phyloP scores from a whole-genome alignment of 768 basidiomycete species.

The Suillus spraguei region DNA sequence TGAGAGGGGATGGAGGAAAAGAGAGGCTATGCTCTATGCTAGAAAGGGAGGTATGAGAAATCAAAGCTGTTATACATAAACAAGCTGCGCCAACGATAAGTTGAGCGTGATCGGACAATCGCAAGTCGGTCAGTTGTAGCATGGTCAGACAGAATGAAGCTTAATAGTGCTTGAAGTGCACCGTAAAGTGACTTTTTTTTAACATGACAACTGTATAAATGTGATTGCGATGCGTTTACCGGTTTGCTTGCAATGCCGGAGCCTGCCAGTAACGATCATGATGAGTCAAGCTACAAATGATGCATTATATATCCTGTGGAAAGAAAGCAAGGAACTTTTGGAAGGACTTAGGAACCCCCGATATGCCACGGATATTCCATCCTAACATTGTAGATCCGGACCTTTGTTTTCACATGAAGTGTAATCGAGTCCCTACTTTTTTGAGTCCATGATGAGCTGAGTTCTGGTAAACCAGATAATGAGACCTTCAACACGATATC shows the following conservation, averaged over 20 bases:
- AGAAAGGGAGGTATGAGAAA: background rate
- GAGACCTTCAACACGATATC: background rate
- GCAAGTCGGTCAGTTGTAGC: background rate
- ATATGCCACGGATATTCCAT: background rate
- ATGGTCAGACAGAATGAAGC: background rate
- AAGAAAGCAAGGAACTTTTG: background rate
- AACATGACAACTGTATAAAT: background rate
- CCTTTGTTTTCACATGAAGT: no score
- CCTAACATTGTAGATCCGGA: background rate
- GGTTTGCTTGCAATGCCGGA: background rate
- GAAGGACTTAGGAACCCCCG: background rate
- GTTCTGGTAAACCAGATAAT: background rate
- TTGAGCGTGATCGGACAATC: background rate
- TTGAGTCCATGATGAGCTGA: no score
- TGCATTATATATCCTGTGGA: background rate
- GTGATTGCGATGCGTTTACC: background rate
- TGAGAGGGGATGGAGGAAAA: background rate
- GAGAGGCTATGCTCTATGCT: background rate
- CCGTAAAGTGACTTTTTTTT: background rate
- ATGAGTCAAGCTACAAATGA: background rate
- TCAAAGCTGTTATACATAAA: background rate
- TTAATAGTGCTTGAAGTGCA: background rate
- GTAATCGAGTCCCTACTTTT: no score
- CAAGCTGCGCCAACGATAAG: background rate
- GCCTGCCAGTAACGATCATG: background rate